These are phyloP conservation scores for Aspergillus steynii DNA, from an alignment of 495 filamentous ascomycete genomes.

Conservation along the genomic window DNA sequence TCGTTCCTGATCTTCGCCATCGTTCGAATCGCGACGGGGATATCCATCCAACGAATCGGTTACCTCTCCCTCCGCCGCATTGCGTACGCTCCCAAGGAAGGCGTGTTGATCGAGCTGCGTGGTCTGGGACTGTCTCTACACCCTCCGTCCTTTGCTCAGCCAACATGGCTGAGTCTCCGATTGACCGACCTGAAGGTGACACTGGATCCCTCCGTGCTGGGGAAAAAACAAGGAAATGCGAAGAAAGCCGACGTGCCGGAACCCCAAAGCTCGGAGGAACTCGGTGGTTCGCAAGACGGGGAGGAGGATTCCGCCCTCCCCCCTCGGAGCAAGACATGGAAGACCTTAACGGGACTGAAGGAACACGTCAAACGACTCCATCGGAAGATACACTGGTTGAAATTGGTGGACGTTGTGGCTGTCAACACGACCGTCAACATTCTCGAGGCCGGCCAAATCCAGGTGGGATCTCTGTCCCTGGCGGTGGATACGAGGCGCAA, in stretches of 20 bases:
- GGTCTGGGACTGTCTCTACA: slow-evolving; percentile 85
- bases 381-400: slow-evolving; percentile 82
- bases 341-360: slow-evolving; percentile 69
- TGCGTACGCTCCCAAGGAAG: slow-evolving; percentile 82
- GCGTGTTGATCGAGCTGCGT: slow-evolving; percentile 84
- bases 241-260: slow-evolving; percentile 24
- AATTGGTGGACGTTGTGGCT: slow-evolving; percentile 87
- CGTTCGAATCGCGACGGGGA: slow-evolving; percentile 84
- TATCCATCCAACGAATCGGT: slow-evolving; percentile 94
- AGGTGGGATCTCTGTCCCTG: slow-evolving; percentile 80
- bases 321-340: slow-evolving; percentile 73
- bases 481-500: slow-evolving; percentile 88
- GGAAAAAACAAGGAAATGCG: slow-evolving; percentile 40
- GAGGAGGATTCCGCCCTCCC: slow-evolving; percentile 20
- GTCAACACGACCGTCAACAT: slow-evolving; percentile 74
- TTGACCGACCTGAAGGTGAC: slow-evolving; percentile 82
- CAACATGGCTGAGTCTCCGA: slow-evolving; percentile 93
- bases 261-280: slow-evolving; percentile 24
- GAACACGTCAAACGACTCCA: slow-evolving; percentile 85
- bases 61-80: slow-evolving; percentile 89
- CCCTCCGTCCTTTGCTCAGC: slow-evolving; percentile 91
- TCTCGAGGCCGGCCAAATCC: slow-evolving; percentile 76
- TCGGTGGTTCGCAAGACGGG: slow-evolving; percentile 15
- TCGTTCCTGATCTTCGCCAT: slow-evolving; percentile 94
- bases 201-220: slow-evolving; percentile 67